Conservation (phyloP, 352 stramenopile genomes). For the Globisporangium irregulare region DNA sequence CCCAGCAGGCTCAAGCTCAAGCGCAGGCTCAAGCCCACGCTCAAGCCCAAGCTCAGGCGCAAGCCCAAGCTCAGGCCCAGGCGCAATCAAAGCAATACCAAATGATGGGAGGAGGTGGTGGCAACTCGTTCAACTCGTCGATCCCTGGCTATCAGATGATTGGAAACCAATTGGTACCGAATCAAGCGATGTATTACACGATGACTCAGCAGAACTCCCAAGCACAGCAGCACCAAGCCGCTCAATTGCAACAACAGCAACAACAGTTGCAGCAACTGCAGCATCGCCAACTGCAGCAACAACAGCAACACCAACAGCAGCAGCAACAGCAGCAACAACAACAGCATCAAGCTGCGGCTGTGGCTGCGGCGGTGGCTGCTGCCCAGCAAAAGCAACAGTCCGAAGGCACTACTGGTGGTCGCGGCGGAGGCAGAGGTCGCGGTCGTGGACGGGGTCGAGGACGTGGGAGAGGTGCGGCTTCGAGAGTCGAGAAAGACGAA, state of each 20-base stretch:
- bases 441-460: constrained; percentile 17
- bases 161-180: constrained; percentile 55
- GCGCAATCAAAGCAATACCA: constrained; percentile 66
- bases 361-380: constrained; percentile 9
- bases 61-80: constrained; percentile 31
- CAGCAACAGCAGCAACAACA: constrained; percentile 20
- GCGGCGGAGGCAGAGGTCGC: constrained; percentile 10
- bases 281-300: constrained; percentile 30
- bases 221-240: constrained; percentile 33
- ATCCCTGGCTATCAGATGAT: constrained; percentile 66
- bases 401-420: constrained; percentile 5
- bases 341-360: constrained; percentile 20
- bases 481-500: constrained; percentile 27
- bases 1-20: constrained; percentile 30
- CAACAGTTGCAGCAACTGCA: constrained; percentile 25
- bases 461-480: constrained; percentile 10
- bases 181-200: constrained; percentile 58
- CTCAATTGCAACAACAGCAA: constrained; percentile 28
- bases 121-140: constrained; percentile 41
- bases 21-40: constrained; percentile 20
- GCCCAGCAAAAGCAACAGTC: constrained; percentile 18
- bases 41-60: constrained; percentile 20
- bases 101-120: constrained; percentile 38
- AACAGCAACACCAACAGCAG: constrained; percentile 19
- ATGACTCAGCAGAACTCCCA: constrained; percentile 40